These are phyloP conservation scores for Pyrenula massariospora DNA, from an alignment of 495 filamentous ascomycete species.

Conservation along the genomic window DNA sequence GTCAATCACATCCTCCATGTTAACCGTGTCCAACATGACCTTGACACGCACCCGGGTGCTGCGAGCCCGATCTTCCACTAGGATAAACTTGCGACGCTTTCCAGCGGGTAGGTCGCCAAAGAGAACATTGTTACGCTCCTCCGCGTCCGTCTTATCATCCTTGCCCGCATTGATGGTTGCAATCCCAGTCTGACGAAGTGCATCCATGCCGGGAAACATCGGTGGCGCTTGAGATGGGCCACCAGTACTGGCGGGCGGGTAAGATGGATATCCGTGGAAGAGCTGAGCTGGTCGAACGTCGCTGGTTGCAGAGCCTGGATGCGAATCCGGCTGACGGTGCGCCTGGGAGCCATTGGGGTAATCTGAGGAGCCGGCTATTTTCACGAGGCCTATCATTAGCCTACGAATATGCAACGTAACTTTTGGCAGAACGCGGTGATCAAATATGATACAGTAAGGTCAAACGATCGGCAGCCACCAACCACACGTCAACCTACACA, in stretches of 20 bases:
- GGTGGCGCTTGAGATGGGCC: constrained; percentile 60
- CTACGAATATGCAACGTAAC: constrained; percentile 4
- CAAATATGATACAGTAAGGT: background rate
- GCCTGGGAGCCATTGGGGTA: constrained; percentile 20
- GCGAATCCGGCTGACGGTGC: constrained; percentile 9
- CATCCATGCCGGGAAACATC: constrained; percentile 54
- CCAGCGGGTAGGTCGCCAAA: constrained; percentile 78
- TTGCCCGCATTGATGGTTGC: constrained; percentile 27
- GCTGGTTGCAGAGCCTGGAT: constrained; percentile 13
- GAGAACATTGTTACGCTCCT: constrained; percentile 46
- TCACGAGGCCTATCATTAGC: constrained; percentile 9
- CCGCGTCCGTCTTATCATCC: constrained; percentile 17
- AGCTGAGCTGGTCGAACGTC: constrained; percentile 67
- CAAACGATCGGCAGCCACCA: background rate
- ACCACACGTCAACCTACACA: background rate
- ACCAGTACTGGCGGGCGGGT: constrained; percentile 41
- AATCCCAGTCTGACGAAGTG: constrained; percentile 31
- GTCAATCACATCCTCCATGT: constrained; percentile 89
- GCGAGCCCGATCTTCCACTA: constrained; percentile 79
- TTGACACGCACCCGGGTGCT: constrained; percentile 70
- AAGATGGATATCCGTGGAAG: constrained; percentile 61
- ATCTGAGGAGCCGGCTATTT: constrained; percentile 27
- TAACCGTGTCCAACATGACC: constrained; percentile 75
- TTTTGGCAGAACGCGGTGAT: background rate
- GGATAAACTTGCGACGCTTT: constrained; percentile 90